Evolutionary conservation across 2,329 filamentous ascomycete genomes (phyloP), one percentile per base, ranked within the genome.

Genomic region (Clarireedia paspali): DNA sequence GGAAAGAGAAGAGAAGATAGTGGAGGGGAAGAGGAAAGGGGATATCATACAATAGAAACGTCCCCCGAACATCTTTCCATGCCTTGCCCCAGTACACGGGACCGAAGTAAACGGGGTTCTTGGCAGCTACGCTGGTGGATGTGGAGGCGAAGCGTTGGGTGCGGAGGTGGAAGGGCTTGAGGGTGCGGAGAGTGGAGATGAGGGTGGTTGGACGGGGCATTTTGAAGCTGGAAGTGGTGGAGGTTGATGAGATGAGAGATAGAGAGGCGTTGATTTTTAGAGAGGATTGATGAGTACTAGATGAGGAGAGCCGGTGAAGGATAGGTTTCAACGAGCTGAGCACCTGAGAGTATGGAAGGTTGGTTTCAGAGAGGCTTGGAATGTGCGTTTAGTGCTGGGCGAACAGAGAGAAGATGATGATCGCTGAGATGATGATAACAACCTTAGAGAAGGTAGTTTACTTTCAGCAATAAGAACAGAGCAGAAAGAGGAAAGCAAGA

Each of bases 21-120:
- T 12, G 15, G 9, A 30, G 27, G 9, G 2, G 27, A 9, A 30
- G 27, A 30, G 27, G 6, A 4, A 24, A 27, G 27, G 9, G 27
- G 10, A 2, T n/a, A 27, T 48, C 51, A 6, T 23, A 54, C 51
- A 54, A 24, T 12, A 54, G 15, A 4, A 24, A 30, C 0, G 44
- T 48, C 1, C 34, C 45, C 0, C 23, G 24, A 2, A 40, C 44
- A 10, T 48, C 47, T 34, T 48, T 48, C 23, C 34, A 38, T 0
- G 51, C 51, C 26, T 48, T 53, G 26, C 51, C 51, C 51, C 51
- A 53, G 14, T 53, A 53, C 2, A 53, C 51, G 6, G 27, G 15
- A 14, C 51, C 45, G 6, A 47, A 53, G 17, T 53, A 53, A 23
- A 30, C 17, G 44, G 51, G 4, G 36, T n/a, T 23, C 0, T 14